Percentiles rank a stretch among this genome's conserved stretches.
Conservation (phyloP, 2,329 filamentous ascomycete genomes). For the Alternaria infectoria region DNA sequence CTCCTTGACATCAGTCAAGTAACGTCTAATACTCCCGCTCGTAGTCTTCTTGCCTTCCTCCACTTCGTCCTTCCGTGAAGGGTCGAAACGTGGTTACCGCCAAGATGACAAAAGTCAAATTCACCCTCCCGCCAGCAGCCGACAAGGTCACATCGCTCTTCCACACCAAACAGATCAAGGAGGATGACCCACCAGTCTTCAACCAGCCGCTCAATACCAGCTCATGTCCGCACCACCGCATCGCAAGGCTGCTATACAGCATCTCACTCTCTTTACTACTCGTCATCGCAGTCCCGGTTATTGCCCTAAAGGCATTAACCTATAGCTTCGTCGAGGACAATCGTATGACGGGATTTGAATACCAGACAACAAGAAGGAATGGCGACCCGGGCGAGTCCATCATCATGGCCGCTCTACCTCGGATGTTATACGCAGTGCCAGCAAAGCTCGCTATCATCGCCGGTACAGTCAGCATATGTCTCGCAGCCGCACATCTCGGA, state of each 20-base stretch:
- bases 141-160: slow-evolving; percentile 20
- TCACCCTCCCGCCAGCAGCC: slow-evolving; percentile 12
- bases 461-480: slow-evolving; percentile 27
- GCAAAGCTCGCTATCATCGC: slow-evolving; percentile 38
- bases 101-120: slow-evolving; percentile 19
- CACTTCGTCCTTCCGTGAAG: neutral
- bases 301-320: slow-evolving; percentile 38
- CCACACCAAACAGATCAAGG: slow-evolving; percentile 14
- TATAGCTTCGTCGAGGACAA: slow-evolving; percentile 45
- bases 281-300: slow-evolving; percentile 24
- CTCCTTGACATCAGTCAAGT: neutral
- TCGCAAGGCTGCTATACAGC: slow-evolving; percentile 28
- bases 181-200: slow-evolving; percentile 10
- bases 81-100: neutral
- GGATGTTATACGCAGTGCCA: slow-evolving; percentile 30
- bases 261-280: slow-evolving; percentile 27
- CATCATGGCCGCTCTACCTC: slow-evolving; percentile 39
- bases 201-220: slow-evolving; percentile 15
- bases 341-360: slow-evolving; percentile 37
- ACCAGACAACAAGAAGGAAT: slow-evolving; percentile 21
- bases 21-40: neutral
- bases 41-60: neutral
- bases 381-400: slow-evolving; percentile 13
- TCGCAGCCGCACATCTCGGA: slow-evolving; percentile 27
- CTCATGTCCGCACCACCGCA: slow-evolving; percentile 23